A percentile compares a stretch with the other conserved stretches of the same genome.
Evolutionary conservation across 2,329 filamentous ascomycete genomes (phyloP).

Genomic region (Cladosporium sp.): DNA sequence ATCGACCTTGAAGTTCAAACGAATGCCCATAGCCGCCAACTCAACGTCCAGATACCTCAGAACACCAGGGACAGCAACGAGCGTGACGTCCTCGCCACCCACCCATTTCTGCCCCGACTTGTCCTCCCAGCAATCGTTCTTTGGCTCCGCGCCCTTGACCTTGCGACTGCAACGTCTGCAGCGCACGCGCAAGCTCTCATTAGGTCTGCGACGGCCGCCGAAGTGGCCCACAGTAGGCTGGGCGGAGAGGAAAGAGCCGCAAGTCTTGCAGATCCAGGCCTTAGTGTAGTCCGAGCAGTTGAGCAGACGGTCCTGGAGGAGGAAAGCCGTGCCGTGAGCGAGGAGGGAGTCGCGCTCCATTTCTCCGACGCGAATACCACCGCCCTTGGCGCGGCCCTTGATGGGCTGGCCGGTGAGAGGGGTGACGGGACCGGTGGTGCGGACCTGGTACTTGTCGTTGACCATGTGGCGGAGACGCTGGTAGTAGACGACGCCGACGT

Average conservation of each 20-base stretch:
- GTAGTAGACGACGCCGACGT: slow-evolving; percentile 96
- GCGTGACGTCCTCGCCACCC: slow-evolving; percentile 84
- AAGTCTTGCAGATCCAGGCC: slow-evolving; percentile 83
- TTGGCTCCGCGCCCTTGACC: slow-evolving; percentile 26
- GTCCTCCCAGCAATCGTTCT: slow-evolving; percentile 78
- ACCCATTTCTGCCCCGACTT: slow-evolving; percentile 78
- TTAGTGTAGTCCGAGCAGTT: slow-evolving; percentile 94
- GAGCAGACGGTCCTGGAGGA: slow-evolving; percentile 91
- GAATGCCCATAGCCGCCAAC: slow-evolving; percentile 91
- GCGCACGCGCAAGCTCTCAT: slow-evolving; percentile 28
- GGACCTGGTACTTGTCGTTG: slow-evolving; percentile 98
- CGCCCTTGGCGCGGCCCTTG: slow-evolving; percentile 92
- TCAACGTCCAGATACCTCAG: slow-evolving; percentile 93
- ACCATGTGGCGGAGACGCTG: slow-evolving; percentile 99
- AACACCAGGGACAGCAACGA: slow-evolving; percentile 89
- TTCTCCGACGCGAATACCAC: slow-evolving; percentile 97
- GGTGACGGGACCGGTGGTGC: slow-evolving; percentile 90
- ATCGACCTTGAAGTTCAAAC: slow-evolving; percentile 83
- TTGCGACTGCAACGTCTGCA: slow-evolving; percentile 35
- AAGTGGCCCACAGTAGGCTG: slow-evolving; percentile 64
- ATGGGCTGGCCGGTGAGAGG: slow-evolving; percentile 91
- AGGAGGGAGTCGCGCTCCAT: slow-evolving; percentile 97
- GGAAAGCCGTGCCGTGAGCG: slow-evolving; percentile 90
- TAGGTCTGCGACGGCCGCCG: slow-evolving; percentile 20
- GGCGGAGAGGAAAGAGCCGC: slow-evolving; percentile 86